phyloP scores from a whole-genome alignment of 345 rosid species.

The Atalantia buxifolia region DNA sequence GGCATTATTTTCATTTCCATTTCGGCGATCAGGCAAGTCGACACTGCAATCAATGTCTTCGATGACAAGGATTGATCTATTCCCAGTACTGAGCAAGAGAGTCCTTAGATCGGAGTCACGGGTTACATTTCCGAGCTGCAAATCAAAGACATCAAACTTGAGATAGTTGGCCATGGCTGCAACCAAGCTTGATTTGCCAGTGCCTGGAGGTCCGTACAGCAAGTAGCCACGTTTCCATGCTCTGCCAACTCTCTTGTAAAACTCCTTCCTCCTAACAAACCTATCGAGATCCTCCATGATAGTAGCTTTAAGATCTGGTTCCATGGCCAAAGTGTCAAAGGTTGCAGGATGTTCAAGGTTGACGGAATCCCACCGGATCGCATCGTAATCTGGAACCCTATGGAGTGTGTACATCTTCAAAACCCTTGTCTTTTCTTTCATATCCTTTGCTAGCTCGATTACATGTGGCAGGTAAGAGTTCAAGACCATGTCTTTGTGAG shows the following conservation, averaged over 20 bases:
- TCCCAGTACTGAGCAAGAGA: conserved; percentile 41
- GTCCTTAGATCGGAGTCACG: conserved; percentile 52
- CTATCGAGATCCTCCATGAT: conserved; percentile 50
- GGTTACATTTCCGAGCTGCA: conserved; percentile 45
- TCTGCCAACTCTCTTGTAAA: conserved; percentile 54
- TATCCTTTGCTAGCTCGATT: conserved; percentile 27
- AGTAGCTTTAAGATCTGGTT: conserved; percentile 31
- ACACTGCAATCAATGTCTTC: conserved; percentile 65
- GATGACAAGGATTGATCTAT: conserved; percentile 57
- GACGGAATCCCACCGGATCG: conserved; percentile 45
- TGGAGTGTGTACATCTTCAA: conserved; percentile 52
- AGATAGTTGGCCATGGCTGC: conserved; percentile 77
- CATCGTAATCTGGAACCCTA: not conserved
- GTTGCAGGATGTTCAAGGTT: conserved; percentile 64
- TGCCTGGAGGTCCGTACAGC: conserved; percentile 74
- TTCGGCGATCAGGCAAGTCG: conserved; percentile 40
- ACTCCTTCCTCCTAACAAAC: conserved; percentile 55
- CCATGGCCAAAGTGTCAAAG: conserved; percentile 72
- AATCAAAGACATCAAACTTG: conserved; percentile 60
- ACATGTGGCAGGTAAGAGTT: conserved; percentile 41
- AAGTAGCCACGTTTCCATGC: conserved; percentile 80
- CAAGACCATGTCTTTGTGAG: conserved; percentile 43
- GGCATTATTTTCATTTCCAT: conserved; percentile 8
- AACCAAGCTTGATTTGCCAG: conserved; percentile 70
- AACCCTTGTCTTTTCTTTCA: conserved; percentile 30